Evolutionary conservation across 179 eudicot species (phyloP).

Genomic region (Camellia oleifera): DNA sequence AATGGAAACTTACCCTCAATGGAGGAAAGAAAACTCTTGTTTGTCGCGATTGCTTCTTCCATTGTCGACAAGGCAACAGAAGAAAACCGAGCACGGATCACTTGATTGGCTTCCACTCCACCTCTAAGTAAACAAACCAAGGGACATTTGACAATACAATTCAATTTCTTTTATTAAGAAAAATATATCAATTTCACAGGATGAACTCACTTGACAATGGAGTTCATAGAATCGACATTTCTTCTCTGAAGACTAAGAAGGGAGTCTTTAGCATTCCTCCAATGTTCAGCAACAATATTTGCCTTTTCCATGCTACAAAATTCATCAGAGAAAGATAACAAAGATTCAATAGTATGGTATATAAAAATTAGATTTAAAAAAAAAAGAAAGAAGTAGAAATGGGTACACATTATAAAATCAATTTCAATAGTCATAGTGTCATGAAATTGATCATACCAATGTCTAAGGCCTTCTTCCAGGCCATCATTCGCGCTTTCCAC

Average conservation of each 20-base stretch:
- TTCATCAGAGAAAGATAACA: neutral
- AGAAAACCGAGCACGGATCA: conserved; percentile 19
- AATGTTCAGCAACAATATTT: conserved; percentile 24
- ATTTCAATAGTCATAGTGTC: too few relatives aligned
- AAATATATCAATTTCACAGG: neutral
- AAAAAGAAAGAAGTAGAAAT: neutral
- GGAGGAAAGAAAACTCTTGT: conserved; percentile 24
- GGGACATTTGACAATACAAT: neutral
- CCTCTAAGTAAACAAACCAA: conserved; percentile 12
- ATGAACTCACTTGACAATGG: conserved; percentile 27
- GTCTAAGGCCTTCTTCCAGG: conserved; percentile 19
- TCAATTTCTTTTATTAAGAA: too few relatives aligned
- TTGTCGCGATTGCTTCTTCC: conserved; percentile 27
- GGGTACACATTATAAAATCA: neutral
- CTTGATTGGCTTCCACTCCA: conserved; percentile 21
- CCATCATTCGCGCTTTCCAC: conserved; percentile 26
- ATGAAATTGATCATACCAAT: conserved; percentile 24
- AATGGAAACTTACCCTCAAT: conserved; percentile 15
- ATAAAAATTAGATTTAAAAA: neutral
- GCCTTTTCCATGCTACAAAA: conserved; percentile 25
- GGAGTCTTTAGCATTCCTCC: conserved; percentile 31
- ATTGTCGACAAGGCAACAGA: conserved; percentile 27
- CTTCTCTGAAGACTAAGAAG: conserved; percentile 21
- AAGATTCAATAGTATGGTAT: neutral
- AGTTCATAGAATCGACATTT: conserved; percentile 25